Evolutionary conservation across 73 alveolate genomes (phyloP), one percentile per base, ranked within the genome.

Genomic region (Uronychia binucleata): DNA sequence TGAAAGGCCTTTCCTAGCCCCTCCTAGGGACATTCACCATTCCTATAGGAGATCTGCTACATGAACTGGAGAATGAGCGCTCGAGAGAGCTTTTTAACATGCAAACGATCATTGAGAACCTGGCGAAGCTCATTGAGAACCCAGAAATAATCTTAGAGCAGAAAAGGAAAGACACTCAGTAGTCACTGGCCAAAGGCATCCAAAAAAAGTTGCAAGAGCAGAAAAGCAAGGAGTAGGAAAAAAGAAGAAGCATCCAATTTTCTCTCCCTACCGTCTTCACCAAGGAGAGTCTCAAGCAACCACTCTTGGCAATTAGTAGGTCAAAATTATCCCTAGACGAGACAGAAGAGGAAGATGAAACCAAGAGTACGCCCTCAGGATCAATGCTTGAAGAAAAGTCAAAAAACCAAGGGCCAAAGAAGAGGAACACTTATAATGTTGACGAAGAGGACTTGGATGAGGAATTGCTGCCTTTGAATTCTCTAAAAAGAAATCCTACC

Each of bases 1-100:
- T 96, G 57, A 92, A 90, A 27, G 99, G 99, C 13, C 78, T 93
- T 59, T 74, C 93, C 67, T 86, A 96, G 77, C 98, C 98, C 75
- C 79, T 95, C 59, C 85, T 96, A 31, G 99, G 99, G 0, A 91
- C 91, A 78, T 96, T 96, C 85, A 85, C 88, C 58, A 86, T 96
- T 31, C 92, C 92, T 67, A 80, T 94, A 1, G 94, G 94, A 67
- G 94, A 88, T 59, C 81, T 91, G 57, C 89, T 91, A 28, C 91
- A 79, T 35, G 91, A 86, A 30, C 83, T 93, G n/a, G 89, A 92
- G 77, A 83, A 82, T 60, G 82, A 83, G 77, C 85, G 82, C 74
- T 35, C 89, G 85, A 83, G 83, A 46, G 95, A 93, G 59, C 60
- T 78, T 58, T 85, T 80, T 81, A 74, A 35, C 74, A 81, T 87